Evolutionary conservation across 352 stramenopile genomes (phyloP), one percentile per base, ranked within the genome.

Genomic region (Globisporangium takayamanum): DNA sequence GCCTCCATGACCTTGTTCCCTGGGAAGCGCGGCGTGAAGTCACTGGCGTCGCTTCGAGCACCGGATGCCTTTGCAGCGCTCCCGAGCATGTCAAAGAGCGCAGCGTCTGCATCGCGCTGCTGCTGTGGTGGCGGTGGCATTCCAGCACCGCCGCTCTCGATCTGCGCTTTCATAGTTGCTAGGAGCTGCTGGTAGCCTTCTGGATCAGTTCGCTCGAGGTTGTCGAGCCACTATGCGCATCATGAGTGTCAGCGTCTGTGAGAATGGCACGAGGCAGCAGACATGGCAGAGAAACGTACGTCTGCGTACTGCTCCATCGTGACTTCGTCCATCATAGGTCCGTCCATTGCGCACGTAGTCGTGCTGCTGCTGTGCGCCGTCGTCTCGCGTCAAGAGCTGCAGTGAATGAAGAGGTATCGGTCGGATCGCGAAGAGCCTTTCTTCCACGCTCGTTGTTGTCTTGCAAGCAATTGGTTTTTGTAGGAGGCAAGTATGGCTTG

Each of bases 241-340:
- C 18, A 47, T 39, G 5, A 3, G 28, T 33, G 33, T 6, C 11
- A 33, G 47, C 45, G 45, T 60, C 18, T 28, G 41, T 42, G 28
- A 16, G 18, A 1, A 3, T 6, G 3, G 4, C 25, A 57, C 11
- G 46, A 7, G 18, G 16, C 22, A 25, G 26, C 42, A 55, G 37
- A 49, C 18, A 18, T 20, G 44, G 3, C 8, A 26, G 10, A 3
- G 20, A 8, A 26, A 65, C 69, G 41, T 78, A 91, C 83, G 64
- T 91, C 67, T 0, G 73, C 74, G 51, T 89, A 93, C 55, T 89
- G 72, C 79, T 87, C 78, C 68, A 91, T 80, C 30, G 72, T 62
- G 16, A 65, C 77, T 26, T 84, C 72, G 39, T 85, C 78, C 68
- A 91, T 80, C 30, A 71, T 62, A 10, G 67, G 75, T 26, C 83